phyloP scores from a whole-genome alignment of 257 asterid genomes.

The Anisodus tanguticus region DNA sequence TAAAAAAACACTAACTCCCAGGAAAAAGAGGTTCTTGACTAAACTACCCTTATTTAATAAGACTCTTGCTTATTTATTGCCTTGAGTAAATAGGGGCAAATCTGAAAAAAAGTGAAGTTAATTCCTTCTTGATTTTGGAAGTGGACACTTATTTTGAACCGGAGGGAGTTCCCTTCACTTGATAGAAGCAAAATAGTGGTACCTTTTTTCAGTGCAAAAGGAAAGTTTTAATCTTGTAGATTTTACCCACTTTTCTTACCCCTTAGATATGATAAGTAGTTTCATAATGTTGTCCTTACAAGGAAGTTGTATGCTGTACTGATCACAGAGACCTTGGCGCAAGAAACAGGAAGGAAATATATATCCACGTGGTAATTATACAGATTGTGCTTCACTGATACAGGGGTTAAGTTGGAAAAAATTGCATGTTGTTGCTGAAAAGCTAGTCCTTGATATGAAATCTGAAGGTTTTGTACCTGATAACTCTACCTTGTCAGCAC shows the following conservation, averaged over 20 bases:
- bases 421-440: slow-evolving; percentile 39
- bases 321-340: slow-evolving; percentile 17
- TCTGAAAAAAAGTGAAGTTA: no score
- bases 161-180: background rate
- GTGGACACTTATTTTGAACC: no score
- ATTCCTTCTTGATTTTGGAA: no score
- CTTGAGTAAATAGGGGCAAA: no score
- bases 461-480: slow-evolving; percentile 38
- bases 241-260: background rate
- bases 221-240: background rate
- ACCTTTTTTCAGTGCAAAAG: no score
- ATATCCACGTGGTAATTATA: background rate
- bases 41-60: no score
- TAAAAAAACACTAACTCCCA: no score
- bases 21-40: no score
- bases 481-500: slow-evolving; percentile 45
- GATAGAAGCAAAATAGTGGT: background rate
- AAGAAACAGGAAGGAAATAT: background rate
- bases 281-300: background rate
- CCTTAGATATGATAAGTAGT: background rate
- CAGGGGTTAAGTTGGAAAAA: slow-evolving; percentile 37
- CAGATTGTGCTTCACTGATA: slow-evolving; percentile 32
- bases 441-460: slow-evolving; percentile 36
- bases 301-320: slow-evolving; percentile 23
- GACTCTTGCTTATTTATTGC: no score